phyloP scores from a whole-genome alignment of 768 basidiomycete species.

The Suillus clintonianus region DNA sequence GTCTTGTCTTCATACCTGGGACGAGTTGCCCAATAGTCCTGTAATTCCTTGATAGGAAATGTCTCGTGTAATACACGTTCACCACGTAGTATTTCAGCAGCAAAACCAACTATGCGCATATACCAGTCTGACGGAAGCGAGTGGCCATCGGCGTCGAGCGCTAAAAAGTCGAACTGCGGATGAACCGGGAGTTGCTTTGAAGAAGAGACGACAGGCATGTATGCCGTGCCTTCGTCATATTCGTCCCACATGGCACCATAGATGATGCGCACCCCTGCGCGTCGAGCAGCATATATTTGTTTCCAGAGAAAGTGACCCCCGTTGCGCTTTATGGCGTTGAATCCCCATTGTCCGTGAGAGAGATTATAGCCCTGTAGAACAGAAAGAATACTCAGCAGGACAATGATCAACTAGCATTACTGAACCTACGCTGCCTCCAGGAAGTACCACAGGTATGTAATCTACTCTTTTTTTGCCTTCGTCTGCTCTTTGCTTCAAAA shows the following conservation, averaged over 20 bases:
- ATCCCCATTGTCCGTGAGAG: slow-evolving; percentile 68
- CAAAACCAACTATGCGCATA: slow-evolving; percentile 77
- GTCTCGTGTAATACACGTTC: slow-evolving; percentile 64
- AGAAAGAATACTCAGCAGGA: slow-evolving; percentile 6
- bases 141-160: slow-evolving; percentile 77
- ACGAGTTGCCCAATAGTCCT: slow-evolving; percentile 72
- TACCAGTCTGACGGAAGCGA: slow-evolving; percentile 85
- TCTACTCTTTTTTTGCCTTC: slow-evolving; percentile 57
- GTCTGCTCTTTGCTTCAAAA: slow-evolving; percentile 53
- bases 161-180: slow-evolving; percentile 62
- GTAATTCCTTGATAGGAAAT: slow-evolving; percentile 69
- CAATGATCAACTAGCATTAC: not conserved
- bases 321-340: slow-evolving; percentile 70
- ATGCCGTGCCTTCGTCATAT: slow-evolving; percentile 84
- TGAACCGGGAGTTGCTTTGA: slow-evolving; percentile 61
- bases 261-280: slow-evolving; percentile 61
- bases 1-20: slow-evolving; percentile 51
- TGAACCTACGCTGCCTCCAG: slow-evolving; percentile 74
- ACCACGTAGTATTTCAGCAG: slow-evolving; percentile 64
- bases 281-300: slow-evolving; percentile 70
- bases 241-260: slow-evolving; percentile 93
- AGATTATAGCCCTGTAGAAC: slow-evolving; percentile 63
- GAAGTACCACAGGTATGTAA: slow-evolving; percentile 83
- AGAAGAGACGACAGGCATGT: slow-evolving; percentile 69
- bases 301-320: slow-evolving; percentile 81